These are phyloP conservation scores for Suzukiozyma palmioleophila DNA, from an alignment of 1,139 yeast species.

Conservation along the genomic window DNA sequence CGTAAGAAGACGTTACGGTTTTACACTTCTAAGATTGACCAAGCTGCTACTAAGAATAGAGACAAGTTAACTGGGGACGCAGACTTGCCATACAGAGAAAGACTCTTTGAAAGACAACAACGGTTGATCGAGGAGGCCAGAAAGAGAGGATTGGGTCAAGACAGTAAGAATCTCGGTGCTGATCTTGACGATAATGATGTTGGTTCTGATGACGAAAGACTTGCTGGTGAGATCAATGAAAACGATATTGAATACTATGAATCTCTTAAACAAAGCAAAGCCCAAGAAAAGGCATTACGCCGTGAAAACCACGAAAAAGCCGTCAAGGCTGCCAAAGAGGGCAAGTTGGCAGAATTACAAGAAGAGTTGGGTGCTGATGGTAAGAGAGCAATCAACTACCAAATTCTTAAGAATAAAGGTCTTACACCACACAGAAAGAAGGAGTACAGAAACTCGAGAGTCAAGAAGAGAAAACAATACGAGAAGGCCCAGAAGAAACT, in stretches of 20 bases:
- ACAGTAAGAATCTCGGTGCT: conserved; percentile 46
- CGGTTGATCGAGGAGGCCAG: conserved; percentile 85
- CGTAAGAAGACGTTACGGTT: conserved; percentile 85
- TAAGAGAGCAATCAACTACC: conserved; percentile 92
- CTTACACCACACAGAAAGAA: conserved; percentile 89
- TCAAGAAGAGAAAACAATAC: conserved; percentile 96
- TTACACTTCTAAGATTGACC: conserved; percentile 95
- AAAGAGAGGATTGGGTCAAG: conserved; percentile 63
- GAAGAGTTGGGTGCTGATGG: conserved; percentile 72
- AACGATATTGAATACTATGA: conserved; percentile 47
- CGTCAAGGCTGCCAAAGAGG: conserved; percentile 77
- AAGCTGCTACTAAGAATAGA: conserved; percentile 52
- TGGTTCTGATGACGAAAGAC: conserved; percentile 45
- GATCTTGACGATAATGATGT: conserved; percentile 50
- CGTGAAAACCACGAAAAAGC: conserved; percentile 68
- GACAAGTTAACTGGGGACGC: conserved; percentile 74
- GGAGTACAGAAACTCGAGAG: conserved; percentile 93
- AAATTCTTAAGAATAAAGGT: conserved; percentile 92
- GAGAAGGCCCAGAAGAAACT: conserved; percentile 94
- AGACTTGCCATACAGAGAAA: conserved; percentile 90
- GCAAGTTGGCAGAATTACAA: conserved; percentile 67
- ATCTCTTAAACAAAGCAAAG: conserved; percentile 45
- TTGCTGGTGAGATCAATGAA: conserved; percentile 33
- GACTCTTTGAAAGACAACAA: conserved; percentile 84
- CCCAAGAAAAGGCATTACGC: conserved; percentile 48